A percentile compares a stretch with the other conserved stretches of the same genome.
Evolutionary conservation across 768 basidiomycete genomes (phyloP).

Genomic region (Auriscalpium vulgare): DNA sequence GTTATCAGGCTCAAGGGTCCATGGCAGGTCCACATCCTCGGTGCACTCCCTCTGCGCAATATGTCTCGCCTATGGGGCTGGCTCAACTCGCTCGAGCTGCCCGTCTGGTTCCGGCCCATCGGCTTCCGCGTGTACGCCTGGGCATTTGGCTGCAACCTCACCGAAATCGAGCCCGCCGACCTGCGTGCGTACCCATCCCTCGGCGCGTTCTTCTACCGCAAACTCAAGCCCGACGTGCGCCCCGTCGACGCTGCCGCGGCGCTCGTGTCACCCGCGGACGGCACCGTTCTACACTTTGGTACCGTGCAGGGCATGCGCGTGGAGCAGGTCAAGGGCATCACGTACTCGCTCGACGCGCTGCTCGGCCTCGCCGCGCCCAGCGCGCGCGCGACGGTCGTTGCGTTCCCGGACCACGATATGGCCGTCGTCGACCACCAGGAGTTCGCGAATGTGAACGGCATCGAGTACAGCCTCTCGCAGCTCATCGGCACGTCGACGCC

Average conservation of each 20-base stretch:
- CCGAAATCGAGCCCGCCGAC: constrained; percentile 79
- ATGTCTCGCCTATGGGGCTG: constrained; percentile 98
- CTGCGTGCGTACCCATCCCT: constrained; percentile 71
- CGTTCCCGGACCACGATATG: constrained; percentile 41
- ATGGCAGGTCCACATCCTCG: constrained; percentile 97
- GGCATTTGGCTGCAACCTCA: constrained; percentile 90
- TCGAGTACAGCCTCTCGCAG: constrained; percentile 88
- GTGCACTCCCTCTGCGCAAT: constrained; percentile 88
- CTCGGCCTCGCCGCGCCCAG: constrained; percentile 63
- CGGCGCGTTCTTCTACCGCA: constrained; percentile 95
- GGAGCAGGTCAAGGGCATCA: constrained; percentile 97
- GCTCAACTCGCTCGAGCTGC: constrained; percentile 86
- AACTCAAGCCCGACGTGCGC: constrained; percentile 71
- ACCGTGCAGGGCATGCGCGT: constrained; percentile 70
- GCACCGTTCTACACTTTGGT: constrained; percentile 87
- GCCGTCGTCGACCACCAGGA: constrained; percentile 73
- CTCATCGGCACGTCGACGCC: constrained; percentile 57
- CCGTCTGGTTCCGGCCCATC: constrained; percentile 90
- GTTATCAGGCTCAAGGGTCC: constrained; percentile 79
- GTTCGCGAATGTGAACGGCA: constrained; percentile 96
- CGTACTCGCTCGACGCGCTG: constrained; percentile 90
- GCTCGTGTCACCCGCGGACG: constrained; percentile 92
- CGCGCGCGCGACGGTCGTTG: constrained; percentile 32
- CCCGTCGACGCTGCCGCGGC: constrained; percentile 44
- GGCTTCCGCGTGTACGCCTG: constrained; percentile 80